phyloP scores from a whole-genome alignment of 2,329 filamentous ascomycete species.

The Calycina herbarum region DNA sequence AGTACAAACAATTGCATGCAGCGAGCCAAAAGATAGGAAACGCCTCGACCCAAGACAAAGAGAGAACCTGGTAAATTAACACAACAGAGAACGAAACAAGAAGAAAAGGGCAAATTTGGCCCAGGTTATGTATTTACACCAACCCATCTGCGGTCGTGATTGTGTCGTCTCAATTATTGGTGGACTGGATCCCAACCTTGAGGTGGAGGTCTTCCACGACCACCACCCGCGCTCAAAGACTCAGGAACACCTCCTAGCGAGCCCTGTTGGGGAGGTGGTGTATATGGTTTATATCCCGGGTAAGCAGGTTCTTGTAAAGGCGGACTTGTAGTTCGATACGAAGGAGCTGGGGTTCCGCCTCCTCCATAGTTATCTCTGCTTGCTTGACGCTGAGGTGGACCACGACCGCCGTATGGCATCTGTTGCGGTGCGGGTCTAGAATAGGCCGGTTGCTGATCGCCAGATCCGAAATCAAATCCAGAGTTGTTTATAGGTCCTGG shows the following conservation, averaged over 20 bases:
- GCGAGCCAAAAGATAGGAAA: too few species aligned
- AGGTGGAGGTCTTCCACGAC: slow-evolving; percentile 25
- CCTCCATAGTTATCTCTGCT: slow-evolving; percentile 19
- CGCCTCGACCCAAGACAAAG: too few species aligned
- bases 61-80: too few species aligned
- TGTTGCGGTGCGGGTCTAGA: slow-evolving; percentile 21
- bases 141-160: slow-evolving; percentile 6
- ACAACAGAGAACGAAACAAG: too few species aligned
- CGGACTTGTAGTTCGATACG: slow-evolving; percentile 30
- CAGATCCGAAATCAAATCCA: slow-evolving; percentile 32
- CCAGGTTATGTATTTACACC: neutral
- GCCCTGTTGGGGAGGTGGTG: slow-evolving; percentile 14
- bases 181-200: slow-evolving; percentile 32
- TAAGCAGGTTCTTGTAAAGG: slow-evolving; percentile 27
- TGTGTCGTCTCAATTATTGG: slow-evolving; percentile 14
- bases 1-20: too few species aligned
- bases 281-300: slow-evolving; percentile 31
- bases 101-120: too few species aligned
- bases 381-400: slow-evolving; percentile 9
- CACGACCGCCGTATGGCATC: neutral
- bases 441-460: slow-evolving; percentile 16
- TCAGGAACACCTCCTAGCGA: slow-evolving; percentile 12
- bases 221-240: slow-evolving; percentile 16
- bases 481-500: slow-evolving; percentile 28
- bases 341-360: slow-evolving; percentile 21